phyloP scores from a whole-genome alignment of 768 basidiomycete genomes.

The Suillus alpinus region DNA sequence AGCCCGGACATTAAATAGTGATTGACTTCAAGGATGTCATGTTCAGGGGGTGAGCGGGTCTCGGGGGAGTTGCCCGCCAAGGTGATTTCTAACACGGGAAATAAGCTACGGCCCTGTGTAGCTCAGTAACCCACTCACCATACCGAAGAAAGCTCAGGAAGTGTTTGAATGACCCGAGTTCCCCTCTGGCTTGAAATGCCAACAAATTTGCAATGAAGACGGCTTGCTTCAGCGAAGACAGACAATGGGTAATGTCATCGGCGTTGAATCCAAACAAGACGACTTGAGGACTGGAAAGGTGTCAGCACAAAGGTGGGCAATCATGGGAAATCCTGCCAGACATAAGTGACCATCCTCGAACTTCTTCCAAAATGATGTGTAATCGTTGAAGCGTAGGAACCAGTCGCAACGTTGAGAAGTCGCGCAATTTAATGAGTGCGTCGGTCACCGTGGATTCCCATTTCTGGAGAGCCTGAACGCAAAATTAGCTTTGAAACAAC shows the following conservation, averaged over 20 bases:
- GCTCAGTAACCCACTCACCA: slow-evolving; percentile 44
- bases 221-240: slow-evolving; percentile 51
- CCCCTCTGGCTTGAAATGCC: slow-evolving; percentile 60
- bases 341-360: slow-evolving; percentile 76
- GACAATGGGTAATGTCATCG: slow-evolving; percentile 48
- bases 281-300: slow-evolving; percentile 51
- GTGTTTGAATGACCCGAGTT: slow-evolving; percentile 71
- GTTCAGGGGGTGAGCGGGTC: slow-evolving; percentile 42
- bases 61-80: slow-evolving; percentile 55
- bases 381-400: slow-evolving; percentile 76
- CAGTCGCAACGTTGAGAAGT: slow-evolving; percentile 67
- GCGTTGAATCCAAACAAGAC: slow-evolving; percentile 50
- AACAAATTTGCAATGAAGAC: slow-evolving; percentile 71
- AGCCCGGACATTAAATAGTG: slow-evolving; percentile 75
- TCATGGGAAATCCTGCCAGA: slow-evolving; percentile 34
- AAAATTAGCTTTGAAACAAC: slow-evolving; percentile 19
- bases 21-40: slow-evolving; percentile 80
- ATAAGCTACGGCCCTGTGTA: slow-evolving; percentile 9
- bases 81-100: slow-evolving; percentile 39
- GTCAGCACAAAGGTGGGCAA: slow-evolving; percentile 7
- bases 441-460: slow-evolving; percentile 78
- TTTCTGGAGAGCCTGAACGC: slow-evolving; percentile 66
- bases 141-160: slow-evolving; percentile 77
- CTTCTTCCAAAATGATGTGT: slow-evolving; percentile 72
- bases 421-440: slow-evolving; percentile 68